Evolutionary conservation across 2,329 filamentous ascomycete genomes (phyloP).

Genomic region (Dryadomyces sulphureus): DNA sequence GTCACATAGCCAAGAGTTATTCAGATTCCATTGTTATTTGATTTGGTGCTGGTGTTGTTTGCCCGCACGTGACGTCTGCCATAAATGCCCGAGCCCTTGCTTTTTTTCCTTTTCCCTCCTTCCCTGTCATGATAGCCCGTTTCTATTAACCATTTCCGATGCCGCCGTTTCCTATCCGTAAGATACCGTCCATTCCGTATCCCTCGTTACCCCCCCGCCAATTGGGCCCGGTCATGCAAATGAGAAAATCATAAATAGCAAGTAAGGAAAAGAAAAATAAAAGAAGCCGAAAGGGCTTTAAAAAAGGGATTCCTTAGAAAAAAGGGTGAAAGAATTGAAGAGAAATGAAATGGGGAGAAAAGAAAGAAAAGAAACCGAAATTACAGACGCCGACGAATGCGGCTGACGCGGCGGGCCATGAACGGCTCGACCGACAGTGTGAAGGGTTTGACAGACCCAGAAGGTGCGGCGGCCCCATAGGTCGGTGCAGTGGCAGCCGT

Average conservation of each 20-base stretch:
- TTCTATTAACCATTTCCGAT: neutral
- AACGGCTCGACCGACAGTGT: conserved; percentile 2
- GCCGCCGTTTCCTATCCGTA: neutral
- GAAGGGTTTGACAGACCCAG: neutral
- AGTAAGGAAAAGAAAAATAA: conserved; percentile 1
- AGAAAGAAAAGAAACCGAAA: neutral
- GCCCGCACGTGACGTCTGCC: neutral
- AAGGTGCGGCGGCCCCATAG: no score
- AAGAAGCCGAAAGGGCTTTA: conserved; percentile 4
- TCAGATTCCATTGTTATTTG: no score
- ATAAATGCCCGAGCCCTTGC: neutral
- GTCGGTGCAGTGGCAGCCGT: neutral
- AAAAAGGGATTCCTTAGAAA: conserved; percentile 2
- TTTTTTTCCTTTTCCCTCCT: neutral
- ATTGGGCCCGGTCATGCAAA: neutral
- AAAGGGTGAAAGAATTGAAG: neutral
- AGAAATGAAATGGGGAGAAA: neutral
- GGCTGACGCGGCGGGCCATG: neutral
- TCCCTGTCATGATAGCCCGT: neutral
- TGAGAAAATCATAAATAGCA: conserved; percentile 2
- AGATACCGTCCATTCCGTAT: no score
- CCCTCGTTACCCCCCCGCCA: neutral
- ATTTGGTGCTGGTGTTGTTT: neutral
- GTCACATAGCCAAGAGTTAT: neutral
- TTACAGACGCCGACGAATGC: neutral